Evolutionary conservation across 2,329 filamentous ascomycete species (phyloP), one percentile per base, ranked within the genome.

Genomic region (Neospermospora avenae): DNA sequence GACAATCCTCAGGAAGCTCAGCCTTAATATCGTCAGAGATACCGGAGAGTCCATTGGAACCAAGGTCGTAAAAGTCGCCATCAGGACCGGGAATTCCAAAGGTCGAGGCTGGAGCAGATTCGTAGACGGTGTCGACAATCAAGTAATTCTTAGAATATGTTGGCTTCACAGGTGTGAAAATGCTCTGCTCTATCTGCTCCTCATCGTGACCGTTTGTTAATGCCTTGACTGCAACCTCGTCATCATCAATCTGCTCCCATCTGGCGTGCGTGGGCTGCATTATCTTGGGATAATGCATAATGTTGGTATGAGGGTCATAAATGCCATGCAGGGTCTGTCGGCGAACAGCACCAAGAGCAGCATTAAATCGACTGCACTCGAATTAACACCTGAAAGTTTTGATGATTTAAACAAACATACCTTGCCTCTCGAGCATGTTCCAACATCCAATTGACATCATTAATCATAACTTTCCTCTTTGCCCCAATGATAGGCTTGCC

Each of bases 301-400:
- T 77, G 74, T 99, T 99, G 57, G 95, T 98, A 77, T 98, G 93
- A 25, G 93, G 86, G 70, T 99, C 93, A 75, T 98, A 98, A 57
- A 93, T 83, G 52, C 95, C 95, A 24, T 83, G 77, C 8, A 88
- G 79, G 67, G 89, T 95, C 45, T 81, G 45, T 18, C 67, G 65
- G 57, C 95, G 89, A 57, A 86, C 80, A 16, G 83, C 81, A 35
- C 86, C 82, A 61, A 98, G 83, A 18, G 81, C 78, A 20, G 89
- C 82, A 75, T 98, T 99, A 79, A 95, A 98, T 51, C 86, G 86
- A 73, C 93, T 97, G 51, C 58, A 45, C 31, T 59, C 69, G 61
- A 64, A 41, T 5, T 42, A 42, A 46, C 34, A 54, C 31, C 18
- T 45, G 16, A 3, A 25, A n/a, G 8, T 22, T 14, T 31, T 37